These are phyloP conservation scores for Aspergillus brunneoviolaceus DNA, from an alignment of 2,329 filamentous ascomycete genomes.

Conservation along the genomic window DNA sequence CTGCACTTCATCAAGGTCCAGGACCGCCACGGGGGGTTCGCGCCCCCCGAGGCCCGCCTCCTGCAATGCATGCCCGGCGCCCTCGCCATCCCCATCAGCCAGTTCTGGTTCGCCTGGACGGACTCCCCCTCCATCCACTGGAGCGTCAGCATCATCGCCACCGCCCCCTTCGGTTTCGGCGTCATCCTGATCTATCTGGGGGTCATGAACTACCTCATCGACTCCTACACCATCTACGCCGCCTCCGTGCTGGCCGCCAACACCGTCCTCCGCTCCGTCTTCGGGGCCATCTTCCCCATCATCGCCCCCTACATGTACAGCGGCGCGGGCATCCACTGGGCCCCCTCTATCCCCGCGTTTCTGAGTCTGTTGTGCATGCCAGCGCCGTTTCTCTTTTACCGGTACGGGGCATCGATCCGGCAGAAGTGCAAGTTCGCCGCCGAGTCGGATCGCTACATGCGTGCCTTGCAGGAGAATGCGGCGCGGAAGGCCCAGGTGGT, in stretches of 20 bases:
- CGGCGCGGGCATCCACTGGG: slow-evolving; percentile 1
- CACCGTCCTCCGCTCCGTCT: neutral
- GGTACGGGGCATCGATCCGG: neutral
- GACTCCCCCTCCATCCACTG: neutral
- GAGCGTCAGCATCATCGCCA: slow-evolving; percentile 4
- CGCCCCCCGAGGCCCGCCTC: neutral
- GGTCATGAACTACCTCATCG: slow-evolving; percentile 3
- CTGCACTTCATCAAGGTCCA: neutral
- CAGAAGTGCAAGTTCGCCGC: neutral
- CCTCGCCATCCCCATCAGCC: slow-evolving; percentile 1
- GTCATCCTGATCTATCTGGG: slow-evolving; percentile 1
- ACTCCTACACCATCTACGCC: slow-evolving; percentile 6
- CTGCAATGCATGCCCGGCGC: slow-evolving; percentile 3
- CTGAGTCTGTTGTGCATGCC: slow-evolving; percentile 4
- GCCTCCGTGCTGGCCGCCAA: slow-evolving; percentile 5
- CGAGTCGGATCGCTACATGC: slow-evolving; percentile 2
- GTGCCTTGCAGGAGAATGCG: slow-evolving; percentile 1
- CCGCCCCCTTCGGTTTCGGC: slow-evolving; percentile 2
- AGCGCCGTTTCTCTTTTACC: slow-evolving; percentile 1
- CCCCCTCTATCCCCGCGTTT: neutral
- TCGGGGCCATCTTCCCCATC: neutral
- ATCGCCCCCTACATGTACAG: slow-evolving; percentile 3
- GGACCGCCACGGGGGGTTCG: neutral
- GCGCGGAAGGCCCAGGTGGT: neutral
- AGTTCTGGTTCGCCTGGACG: slow-evolving; percentile 8